phyloP scores from a whole-genome alignment of 1,139 yeast species.

The Sugiyamaella grinbergsii region DNA sequence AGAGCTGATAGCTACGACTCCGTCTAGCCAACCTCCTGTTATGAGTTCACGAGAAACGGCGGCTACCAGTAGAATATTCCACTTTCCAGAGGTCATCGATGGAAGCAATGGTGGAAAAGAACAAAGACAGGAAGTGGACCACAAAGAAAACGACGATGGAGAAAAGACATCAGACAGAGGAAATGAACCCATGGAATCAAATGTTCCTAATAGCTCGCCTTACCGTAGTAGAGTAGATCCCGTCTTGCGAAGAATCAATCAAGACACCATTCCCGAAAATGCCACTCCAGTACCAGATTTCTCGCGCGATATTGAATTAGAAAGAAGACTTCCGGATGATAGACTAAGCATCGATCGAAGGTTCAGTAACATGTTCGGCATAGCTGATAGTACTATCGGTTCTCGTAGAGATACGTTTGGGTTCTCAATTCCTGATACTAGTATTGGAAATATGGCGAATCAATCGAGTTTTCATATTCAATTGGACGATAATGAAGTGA shows the following conservation, averaged over 20 bases:
- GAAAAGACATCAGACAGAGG: too few relatives aligned
- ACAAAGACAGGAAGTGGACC: too few relatives aligned
- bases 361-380: slow-evolving; percentile 5
- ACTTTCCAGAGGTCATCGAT: slow-evolving; percentile 1
- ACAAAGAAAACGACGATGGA: not conserved
- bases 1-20: not conserved
- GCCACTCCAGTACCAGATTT: not conserved
- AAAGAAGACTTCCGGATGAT: slow-evolving; percentile 6
- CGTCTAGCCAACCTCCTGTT: not conserved
- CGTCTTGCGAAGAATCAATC: not conserved
- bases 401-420: slow-evolving; percentile 18
- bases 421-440: slow-evolving; percentile 11
- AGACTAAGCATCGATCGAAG: slow-evolving; percentile 14
- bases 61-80: not conserved
- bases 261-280: not conserved
- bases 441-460: slow-evolving; percentile 8
- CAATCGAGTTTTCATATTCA: slow-evolving; percentile 15
- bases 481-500: slow-evolving; percentile 4
- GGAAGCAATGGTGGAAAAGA: too few relatives aligned
- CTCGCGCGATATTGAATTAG: slow-evolving; percentile 10
- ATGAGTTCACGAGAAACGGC: not conserved
- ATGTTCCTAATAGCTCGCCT: not conserved
- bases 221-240: slow-evolving; percentile 7
- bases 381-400: slow-evolving; percentile 5
- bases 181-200: too few relatives aligned